Percentiles rank a stretch among this genome's conserved stretches.
Conservation (phyloP, 164 flowering plant genomes). For the Litsea cubeba region DNA sequence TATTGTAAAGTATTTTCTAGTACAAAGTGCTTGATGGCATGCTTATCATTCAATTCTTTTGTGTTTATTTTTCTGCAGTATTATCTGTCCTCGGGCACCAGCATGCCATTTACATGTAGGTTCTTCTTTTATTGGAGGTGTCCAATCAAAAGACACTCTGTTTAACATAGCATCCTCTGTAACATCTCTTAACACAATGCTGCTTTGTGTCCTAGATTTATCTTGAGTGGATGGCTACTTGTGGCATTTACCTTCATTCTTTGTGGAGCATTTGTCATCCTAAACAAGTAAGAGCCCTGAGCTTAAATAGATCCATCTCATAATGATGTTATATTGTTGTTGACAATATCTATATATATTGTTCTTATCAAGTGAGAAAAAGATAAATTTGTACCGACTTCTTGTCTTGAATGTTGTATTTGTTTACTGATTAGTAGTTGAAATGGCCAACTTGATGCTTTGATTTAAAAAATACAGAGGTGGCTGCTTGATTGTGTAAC, state of each 20-base stretch:
- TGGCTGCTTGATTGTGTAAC: no score
- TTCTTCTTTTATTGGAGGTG: neutral
- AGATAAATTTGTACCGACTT: no score
- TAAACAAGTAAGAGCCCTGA: slow-evolving; percentile 60
- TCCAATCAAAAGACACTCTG: neutral
- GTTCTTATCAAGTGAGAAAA: no score
- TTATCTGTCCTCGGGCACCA: slow-evolving; percentile 65
- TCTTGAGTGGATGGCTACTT: slow-evolving; percentile 84
- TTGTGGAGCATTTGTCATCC: slow-evolving; percentile 71
- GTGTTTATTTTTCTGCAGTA: slow-evolving; percentile 43
- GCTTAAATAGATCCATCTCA: neutral
- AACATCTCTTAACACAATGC: neutral
- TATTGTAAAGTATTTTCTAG: neutral
- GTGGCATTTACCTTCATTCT: slow-evolving; percentile 80
- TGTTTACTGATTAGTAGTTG: no score
- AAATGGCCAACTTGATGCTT: no score
- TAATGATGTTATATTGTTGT: neutral
- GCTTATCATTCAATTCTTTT: neutral
- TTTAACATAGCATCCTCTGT: neutral
- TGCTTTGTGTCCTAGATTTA: slow-evolving; percentile 41
- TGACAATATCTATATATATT: no score
- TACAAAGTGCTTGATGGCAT: neutral
- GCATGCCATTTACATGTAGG: slow-evolving; percentile 75
- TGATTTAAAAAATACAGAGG: no score
- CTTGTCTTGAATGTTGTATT: no score